Conservation (phyloP, 768 basidiomycete genomes). For the Leccinum uliginosum region DNA sequence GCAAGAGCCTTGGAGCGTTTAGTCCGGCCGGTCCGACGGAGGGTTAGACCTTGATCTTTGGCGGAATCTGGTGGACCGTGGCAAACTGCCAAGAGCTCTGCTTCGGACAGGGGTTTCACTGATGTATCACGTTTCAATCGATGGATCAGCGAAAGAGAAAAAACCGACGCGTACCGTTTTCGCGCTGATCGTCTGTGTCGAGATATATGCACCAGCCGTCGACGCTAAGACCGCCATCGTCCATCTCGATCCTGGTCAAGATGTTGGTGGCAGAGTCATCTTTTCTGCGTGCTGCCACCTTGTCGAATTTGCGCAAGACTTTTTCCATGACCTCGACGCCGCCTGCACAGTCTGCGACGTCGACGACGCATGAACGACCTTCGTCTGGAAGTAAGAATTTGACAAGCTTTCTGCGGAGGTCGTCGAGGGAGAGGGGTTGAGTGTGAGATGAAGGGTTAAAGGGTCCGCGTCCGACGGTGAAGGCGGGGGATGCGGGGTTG, state of each 20-base stretch:
- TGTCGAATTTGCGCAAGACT: constrained; percentile 87
- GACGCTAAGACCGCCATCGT: constrained; percentile 72
- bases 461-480: constrained; percentile 57
- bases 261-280: constrained; percentile 40
- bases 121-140: neutral
- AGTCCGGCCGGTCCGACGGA: constrained; percentile 51
- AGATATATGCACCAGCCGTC: constrained; percentile 89
- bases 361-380: constrained; percentile 69
- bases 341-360: constrained; percentile 73
- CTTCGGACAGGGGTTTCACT: constrained; percentile 79
- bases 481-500: constrained; percentile 49
- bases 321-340: constrained; percentile 86
- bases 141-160: neutral
- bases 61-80: constrained; percentile 74
- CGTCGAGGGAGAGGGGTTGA: constrained; percentile 58
- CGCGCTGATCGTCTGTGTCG: constrained; percentile 52
- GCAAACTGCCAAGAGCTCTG: constrained; percentile 77
- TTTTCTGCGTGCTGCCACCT: constrained; percentile 40
- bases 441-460: constrained; percentile 45
- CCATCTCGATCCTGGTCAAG: constrained; percentile 56
- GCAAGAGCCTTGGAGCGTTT: constrained; percentile 42
- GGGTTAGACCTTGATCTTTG: constrained; percentile 73
- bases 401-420: constrained; percentile 77
- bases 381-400: constrained; percentile 88
- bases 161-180: constrained; percentile 39